A percentile compares a stretch with the other conserved stretches of the same genome.
phyloP scores from a whole-genome alignment of 306 rosid species.

The Carpinus fangiana region DNA sequence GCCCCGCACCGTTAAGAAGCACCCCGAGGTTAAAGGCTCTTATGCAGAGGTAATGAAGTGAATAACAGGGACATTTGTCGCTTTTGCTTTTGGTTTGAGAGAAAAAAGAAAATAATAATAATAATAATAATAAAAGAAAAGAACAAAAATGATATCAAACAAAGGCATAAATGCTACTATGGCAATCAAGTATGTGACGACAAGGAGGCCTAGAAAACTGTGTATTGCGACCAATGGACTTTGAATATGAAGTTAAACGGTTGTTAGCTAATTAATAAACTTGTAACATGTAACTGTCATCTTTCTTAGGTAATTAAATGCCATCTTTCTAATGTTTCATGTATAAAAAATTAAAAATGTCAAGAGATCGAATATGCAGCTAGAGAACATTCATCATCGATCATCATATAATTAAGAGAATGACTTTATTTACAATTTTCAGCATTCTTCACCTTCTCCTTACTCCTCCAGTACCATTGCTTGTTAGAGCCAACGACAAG shows the following conservation, averaged over 20 bases:
- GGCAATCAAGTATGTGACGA: neutral
- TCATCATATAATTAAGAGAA: neutral
- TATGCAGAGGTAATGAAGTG: no score
- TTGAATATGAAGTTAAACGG: neutral
- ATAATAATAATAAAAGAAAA: no score
- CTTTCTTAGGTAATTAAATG: neutral
- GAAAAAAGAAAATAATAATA: no score
- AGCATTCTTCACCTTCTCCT: slow-evolving; percentile 14
- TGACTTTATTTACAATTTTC: neutral
- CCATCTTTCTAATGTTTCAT: neutral
- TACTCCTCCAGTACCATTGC: neutral
- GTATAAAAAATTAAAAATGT: slow-evolving; percentile 2
- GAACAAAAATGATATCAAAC: no score
- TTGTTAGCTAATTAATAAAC: neutral
- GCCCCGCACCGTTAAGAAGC: no score
- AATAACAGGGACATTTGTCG: no score
- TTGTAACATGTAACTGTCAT: neutral
- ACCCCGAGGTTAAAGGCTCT: no score
- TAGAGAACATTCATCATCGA: neutral
- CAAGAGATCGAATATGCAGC: neutral
- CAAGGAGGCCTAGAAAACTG: neutral
- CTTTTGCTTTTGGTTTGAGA: no score
- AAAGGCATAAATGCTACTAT: neutral
- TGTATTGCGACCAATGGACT: neutral
- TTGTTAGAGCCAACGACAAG: slow-evolving; percentile 15